A percentile compares a stretch with the other conserved stretches of the same genome.
These are phyloP conservation scores for Echinosophora koreensis DNA, from an alignment of 306 rosid species.

Conservation along the genomic window DNA sequence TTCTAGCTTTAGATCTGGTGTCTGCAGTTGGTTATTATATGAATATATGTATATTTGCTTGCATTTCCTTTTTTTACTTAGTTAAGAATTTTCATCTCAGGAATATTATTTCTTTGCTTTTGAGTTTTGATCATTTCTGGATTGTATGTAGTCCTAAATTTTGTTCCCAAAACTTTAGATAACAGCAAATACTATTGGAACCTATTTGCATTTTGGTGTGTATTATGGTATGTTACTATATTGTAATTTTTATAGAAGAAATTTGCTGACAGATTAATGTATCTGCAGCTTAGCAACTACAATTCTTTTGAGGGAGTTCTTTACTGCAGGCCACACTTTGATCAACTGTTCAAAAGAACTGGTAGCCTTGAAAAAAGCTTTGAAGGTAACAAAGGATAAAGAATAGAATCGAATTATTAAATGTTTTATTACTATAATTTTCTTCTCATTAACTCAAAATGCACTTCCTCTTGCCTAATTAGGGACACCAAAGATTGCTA, in stretches of 20 bases:
- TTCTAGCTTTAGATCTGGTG: constrained; percentile 50
- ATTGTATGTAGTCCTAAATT: not conserved
- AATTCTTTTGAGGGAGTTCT: constrained; percentile 98
- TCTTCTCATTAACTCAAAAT: constrained; percentile 32
- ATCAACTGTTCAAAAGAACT: constrained; percentile 94
- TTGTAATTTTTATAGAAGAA: not conserved
- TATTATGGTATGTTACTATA: constrained; percentile 6
- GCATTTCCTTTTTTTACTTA: not conserved
- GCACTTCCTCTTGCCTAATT: constrained; percentile 33
- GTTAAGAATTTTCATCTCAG: not conserved
- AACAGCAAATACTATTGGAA: not conserved
- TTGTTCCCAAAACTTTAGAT: constrained; percentile 15
- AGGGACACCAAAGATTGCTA: constrained; percentile 94
- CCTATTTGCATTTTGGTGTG: not conserved
- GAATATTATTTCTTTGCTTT: not conserved
- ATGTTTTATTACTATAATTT: not conserved
- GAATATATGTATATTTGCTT: constrained; percentile 8
- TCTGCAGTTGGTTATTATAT: constrained; percentile 19
- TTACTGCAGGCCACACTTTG: constrained; percentile 96
- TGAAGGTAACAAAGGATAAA: constrained; percentile 67
- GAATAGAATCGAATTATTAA: constrained; percentile 33
- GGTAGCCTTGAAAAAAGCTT: constrained; percentile 99
- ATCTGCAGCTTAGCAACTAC: constrained; percentile 95
- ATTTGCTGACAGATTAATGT: constrained; percentile 44
- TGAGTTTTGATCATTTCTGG: not conserved